phyloP scores from a whole-genome alignment of 2,329 filamentous ascomycete species.

The Aspergillus aculeatinus region DNA sequence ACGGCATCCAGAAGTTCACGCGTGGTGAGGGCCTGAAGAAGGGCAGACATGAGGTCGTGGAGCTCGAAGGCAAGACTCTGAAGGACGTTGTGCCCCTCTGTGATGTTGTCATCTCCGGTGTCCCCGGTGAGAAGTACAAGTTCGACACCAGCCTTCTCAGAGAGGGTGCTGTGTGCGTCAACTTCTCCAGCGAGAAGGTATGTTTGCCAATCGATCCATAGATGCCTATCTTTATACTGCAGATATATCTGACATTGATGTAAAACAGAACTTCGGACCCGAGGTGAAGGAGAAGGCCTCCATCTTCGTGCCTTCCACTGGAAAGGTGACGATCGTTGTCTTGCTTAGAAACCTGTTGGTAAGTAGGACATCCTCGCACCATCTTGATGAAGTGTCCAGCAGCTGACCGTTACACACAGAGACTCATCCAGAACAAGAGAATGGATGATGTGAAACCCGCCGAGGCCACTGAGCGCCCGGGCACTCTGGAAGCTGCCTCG shows the following conservation, averaged over 20 bases:
- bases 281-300: conserved; percentile 93
- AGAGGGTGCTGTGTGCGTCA: conserved; percentile 95
- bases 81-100: conserved; percentile 81
- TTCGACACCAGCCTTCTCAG: conserved; percentile 79
- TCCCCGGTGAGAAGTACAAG: conserved; percentile 85
- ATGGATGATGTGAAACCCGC: conserved; percentile 42
- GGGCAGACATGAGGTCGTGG: conserved; percentile 78
- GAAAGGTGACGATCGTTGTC: conserved; percentile 95
- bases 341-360: conserved; percentile 85
- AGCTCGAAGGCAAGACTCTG: conserved; percentile 76
- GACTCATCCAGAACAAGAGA: conserved; percentile 46
- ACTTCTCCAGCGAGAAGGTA: conserved; percentile 88
- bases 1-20: conserved; percentile 87
- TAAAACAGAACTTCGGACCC: conserved; percentile 72
- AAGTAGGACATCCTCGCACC: conserved; percentile 39
- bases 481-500: conserved; percentile 38
- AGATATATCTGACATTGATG: conserved; percentile 3
- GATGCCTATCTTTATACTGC: not conserved
- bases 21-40: conserved; percentile 84
- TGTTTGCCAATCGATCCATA: not conserved
- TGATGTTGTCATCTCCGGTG: conserved; percentile 92
- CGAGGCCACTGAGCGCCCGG: conserved; percentile 42
- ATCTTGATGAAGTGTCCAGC: not conserved
- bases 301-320: conserved; percentile 94
- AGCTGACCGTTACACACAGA: conserved; percentile 27